Evolutionary conservation across 768 basidiomycete genomes (phyloP).

Genomic region (Tylopilus felleus): DNA sequence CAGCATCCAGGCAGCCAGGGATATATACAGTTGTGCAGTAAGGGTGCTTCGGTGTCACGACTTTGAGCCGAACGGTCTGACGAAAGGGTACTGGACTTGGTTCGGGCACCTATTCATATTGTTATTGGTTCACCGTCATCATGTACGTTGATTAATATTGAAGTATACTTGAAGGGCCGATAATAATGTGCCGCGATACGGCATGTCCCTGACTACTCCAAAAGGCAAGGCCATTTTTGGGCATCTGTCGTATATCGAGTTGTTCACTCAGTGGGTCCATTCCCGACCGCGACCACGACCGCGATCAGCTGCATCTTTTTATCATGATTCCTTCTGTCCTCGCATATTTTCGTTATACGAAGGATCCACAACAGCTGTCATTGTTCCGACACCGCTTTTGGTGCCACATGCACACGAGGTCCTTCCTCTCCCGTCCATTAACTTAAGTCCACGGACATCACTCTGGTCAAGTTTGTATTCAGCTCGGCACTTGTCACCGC

Average conservation of each 20-base stretch:
- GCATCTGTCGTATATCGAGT: constrained; percentile 15
- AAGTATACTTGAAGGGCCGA: constrained; percentile 29
- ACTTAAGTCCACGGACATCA: constrained; percentile 40
- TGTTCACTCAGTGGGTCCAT: neutral
- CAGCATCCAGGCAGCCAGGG: neutral
- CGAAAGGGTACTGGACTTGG: neutral
- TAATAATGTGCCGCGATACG: constrained; percentile 26
- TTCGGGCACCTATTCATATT: neutral
- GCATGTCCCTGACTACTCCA: constrained; percentile 22
- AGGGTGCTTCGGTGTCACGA: neutral
- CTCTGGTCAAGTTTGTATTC: constrained; percentile 24
- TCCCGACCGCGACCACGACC: constrained; percentile 2
- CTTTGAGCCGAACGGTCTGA: neutral
- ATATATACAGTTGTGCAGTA: too few species aligned
- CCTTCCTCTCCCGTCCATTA: constrained; percentile 35
- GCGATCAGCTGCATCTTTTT: constrained; percentile 15
- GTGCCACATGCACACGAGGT: constrained; percentile 36
- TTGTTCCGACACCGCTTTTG: constrained; percentile 29
- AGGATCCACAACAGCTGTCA: constrained; percentile 19
- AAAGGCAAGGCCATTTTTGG: constrained; percentile 27
- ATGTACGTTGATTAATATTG: constrained; percentile 5
- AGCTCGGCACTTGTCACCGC: constrained; percentile 38
- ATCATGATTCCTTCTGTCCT: constrained; percentile 3
- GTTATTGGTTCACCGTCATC: constrained; percentile 6
- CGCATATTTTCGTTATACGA: constrained; percentile 12